A percentile compares a stretch with the other conserved stretches of the same genome.
These are phyloP conservation scores for Yamagishiella unicocca DNA, from an alignment of 139 green algal species.

Conservation along the genomic window DNA sequence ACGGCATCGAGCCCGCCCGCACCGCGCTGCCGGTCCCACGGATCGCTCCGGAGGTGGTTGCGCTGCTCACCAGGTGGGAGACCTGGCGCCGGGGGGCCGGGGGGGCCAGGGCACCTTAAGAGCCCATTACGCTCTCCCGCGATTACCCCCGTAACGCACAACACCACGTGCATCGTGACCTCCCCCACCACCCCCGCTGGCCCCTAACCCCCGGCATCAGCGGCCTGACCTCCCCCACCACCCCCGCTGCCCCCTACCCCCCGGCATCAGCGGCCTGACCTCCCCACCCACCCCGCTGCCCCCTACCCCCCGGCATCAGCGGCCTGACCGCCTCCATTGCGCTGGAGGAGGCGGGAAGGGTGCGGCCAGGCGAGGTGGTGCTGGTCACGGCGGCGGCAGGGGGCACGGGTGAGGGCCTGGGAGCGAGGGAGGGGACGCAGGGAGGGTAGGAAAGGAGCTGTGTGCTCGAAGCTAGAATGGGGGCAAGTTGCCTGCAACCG, in stretches of 20 bases:
- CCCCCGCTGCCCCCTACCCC: neutral
- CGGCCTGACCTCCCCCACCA: neutral
- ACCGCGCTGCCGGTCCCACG: conserved; percentile 55
- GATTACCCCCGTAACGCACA: neutral
- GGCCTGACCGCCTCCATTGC: conserved; percentile 93
- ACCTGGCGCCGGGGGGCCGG: neutral
- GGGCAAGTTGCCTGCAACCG: neutral
- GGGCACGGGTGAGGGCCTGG: conserved; percentile 72
- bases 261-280: neutral
- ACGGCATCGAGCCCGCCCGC: conserved; percentile 51
- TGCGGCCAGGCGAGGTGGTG: conserved; percentile 79
- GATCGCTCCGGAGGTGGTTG: conserved; percentile 77
- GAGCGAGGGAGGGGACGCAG: neutral
- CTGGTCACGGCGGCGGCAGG: conserved; percentile 95
- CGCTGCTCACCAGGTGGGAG: conserved; percentile 70
- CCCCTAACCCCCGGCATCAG: neutral
- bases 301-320: neutral
- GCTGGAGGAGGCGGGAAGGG: conserved; percentile 65
- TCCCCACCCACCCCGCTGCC: neutral
- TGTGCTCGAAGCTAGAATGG: neutral
- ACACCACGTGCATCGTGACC: neutral
- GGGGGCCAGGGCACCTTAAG: no score
- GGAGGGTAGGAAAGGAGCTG: neutral
- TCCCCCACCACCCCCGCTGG: neutral
- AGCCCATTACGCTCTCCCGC: no score